Percentiles rank a stretch among this genome's conserved stretches.
These are phyloP conservation scores for Coccomyxa sp. DNA, from an alignment of 139 green algal genomes.

Conservation along the genomic window DNA sequence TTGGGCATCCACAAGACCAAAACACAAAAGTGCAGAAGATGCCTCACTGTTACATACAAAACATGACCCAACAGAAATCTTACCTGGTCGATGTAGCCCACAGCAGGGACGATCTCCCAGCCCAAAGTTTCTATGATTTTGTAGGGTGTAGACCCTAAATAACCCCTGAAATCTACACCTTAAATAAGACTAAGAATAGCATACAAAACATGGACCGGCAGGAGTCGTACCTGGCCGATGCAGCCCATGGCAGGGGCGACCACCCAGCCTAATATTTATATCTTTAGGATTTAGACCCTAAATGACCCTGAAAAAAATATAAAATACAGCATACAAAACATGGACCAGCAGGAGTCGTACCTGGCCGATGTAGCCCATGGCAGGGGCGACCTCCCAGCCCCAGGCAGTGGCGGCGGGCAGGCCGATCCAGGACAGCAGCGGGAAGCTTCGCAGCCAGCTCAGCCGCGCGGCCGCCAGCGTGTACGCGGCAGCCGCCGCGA, in stretches of 20 bases:
- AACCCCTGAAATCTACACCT: too few relatives aligned
- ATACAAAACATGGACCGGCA: background rate
- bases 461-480: slow-evolving; percentile 13
- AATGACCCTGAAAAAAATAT: too few relatives aligned
- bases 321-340: too few relatives aligned
- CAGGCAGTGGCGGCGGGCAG: slow-evolving; percentile 31
- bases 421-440: slow-evolving; percentile 40
- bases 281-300: too few relatives aligned
- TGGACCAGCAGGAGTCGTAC: background rate
- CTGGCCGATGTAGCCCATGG: slow-evolving; percentile 45
- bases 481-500: slow-evolving; percentile 11
- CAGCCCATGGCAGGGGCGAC: slow-evolving; percentile 39
- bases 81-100: slow-evolving; percentile 43
- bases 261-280: slow-evolving; percentile 44
- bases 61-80: background rate
- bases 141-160: too few relatives aligned
- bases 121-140: too few relatives aligned
- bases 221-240: slow-evolving; percentile 21
- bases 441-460: slow-evolving; percentile 18
- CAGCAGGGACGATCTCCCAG: slow-evolving; percentile 34
- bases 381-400: slow-evolving; percentile 44
- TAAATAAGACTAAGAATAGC: background rate
- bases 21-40: too few relatives aligned
- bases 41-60: too few relatives aligned
- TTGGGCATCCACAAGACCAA: too few relatives aligned